Conservation (phyloP, 352 stramenopile genomes). For the Phytopythium helicoides region DNA sequence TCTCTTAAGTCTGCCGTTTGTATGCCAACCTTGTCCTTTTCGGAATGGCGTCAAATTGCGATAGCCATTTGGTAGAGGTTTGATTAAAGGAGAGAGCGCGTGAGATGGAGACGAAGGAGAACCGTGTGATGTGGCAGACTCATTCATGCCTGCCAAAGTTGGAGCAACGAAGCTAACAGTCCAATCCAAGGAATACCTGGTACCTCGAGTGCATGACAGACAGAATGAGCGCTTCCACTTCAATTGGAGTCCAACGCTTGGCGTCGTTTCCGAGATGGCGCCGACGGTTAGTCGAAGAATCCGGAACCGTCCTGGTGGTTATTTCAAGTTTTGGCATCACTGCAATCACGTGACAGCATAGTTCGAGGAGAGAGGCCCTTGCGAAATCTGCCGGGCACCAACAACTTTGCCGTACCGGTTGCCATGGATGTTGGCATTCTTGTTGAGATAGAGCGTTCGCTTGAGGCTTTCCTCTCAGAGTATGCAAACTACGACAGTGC, state of each 20-base stretch:
- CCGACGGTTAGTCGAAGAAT: constrained; percentile 1
- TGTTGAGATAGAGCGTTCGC: constrained; percentile 50
- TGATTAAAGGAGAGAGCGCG: constrained; percentile 55
- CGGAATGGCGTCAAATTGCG: constrained; percentile 71
- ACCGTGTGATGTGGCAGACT: background rate
- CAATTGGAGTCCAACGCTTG: background rate
- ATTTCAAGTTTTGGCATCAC: background rate
- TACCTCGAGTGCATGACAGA: background rate
- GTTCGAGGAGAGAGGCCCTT: too few species aligned
- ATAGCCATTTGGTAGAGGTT: constrained; percentile 58
- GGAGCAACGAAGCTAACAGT: background rate
- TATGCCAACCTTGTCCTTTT: constrained; percentile 62
- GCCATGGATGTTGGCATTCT: constrained; percentile 10
- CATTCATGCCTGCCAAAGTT: constrained; percentile 2
- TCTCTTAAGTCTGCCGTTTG: constrained; percentile 38
- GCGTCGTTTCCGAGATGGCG: constrained; percentile 3
- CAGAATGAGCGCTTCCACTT: too few species aligned
- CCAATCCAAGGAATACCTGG: background rate
- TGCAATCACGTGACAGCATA: too few species aligned
- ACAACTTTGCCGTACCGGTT: background rate
- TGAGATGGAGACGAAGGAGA: background rate
- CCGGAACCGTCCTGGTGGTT: background rate
- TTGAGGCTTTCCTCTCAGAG: constrained; percentile 57
- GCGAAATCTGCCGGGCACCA: background rate
- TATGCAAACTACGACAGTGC: constrained; percentile 19